Evolutionary conservation across 1,284 basidiomycete genomes (phyloP), one percentile per base, ranked within the genome.

Genomic region (Pascua guehoae): DNA sequence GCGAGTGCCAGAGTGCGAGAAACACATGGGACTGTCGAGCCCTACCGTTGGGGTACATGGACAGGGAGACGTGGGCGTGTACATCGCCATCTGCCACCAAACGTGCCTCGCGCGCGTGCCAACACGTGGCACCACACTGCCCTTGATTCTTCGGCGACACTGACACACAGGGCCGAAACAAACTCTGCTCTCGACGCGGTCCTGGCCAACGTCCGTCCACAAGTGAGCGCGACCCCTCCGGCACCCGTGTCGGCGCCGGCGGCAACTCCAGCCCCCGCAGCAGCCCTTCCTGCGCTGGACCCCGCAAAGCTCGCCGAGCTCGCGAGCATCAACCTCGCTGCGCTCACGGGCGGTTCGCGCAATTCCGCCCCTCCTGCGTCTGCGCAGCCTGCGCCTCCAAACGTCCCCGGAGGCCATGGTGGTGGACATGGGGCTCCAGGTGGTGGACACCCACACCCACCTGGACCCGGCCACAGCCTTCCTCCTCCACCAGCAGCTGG

Each of bases 301-400:
- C 56, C 60, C 1, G 51, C 56, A 12, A 65, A 68, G 47, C 57
- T 69, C 15, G 68, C 66, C 1, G 64, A 66, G 15, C 58, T 73
- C 2, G 67, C 68, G 1, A 66, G 65, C 51, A 47, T 62, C 11
- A 43, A 50, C 51, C 48, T 43, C 15, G 32, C 49, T 9, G 12
- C 49, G 12, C 15, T 41, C 17, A 49, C 53, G 8, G 32, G 42
- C 7, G 47, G 14, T 39, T 14, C 9, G 10, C 41, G 16, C 54
- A 49, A 15, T 32, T 41, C 41, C 24, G 39, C 4, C 9, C 49
- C 37, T 43, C 17, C n/a, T n/a, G n/a, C 38, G 15, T 17, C 36
- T 41, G 10, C 39, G 15, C 40, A 5, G 16, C 0, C 24, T 5
- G 41, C 9, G 47, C 14, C 11, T 12, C 40, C 12, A 4, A 32